These are phyloP conservation scores for Aspergillus sp. DNA, from an alignment of 2,329 filamentous ascomycete genomes.

Conservation along the genomic window DNA sequence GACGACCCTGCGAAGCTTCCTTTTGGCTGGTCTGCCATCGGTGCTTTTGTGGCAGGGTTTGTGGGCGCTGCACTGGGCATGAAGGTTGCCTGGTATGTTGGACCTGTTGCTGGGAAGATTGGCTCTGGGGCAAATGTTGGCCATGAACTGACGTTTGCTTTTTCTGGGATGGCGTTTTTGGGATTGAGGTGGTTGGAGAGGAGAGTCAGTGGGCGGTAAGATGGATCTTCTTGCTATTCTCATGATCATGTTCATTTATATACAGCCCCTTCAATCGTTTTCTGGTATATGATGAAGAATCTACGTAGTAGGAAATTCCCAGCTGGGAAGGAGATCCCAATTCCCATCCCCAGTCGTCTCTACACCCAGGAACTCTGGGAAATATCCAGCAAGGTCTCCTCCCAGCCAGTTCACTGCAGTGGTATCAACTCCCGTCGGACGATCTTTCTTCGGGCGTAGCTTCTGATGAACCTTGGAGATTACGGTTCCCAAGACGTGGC, in stretches of 20 bases:
- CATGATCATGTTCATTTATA: too few species aligned
- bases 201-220: conserved; percentile 21
- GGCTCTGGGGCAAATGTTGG: conserved; percentile 34
- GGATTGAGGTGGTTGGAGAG: conserved; percentile 30
- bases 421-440: too few species aligned
- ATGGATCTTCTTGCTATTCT: neutral
- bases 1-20: conserved; percentile 24
- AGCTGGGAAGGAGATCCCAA: conserved; percentile 29
- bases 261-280: too few species aligned
- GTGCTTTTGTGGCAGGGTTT: conserved; percentile 31
- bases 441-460: conserved; percentile 24
- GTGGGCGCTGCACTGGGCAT: conserved; percentile 33
- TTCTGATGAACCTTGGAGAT: conserved; percentile 17
- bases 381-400: conserved; percentile 24
- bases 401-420: conserved; percentile 4
- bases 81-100: conserved; percentile 35
- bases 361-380: conserved; percentile 32
- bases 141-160: conserved; percentile 33
- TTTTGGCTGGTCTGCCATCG: conserved; percentile 34
- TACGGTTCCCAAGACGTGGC: conserved; percentile 34
- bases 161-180: conserved; percentile 28
- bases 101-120: conserved; percentile 29
- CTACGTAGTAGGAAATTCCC: conserved; percentile 18
- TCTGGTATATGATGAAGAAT: neutral
- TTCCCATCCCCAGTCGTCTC: conserved; percentile 24